phyloP scores from a whole-genome alignment of 352 stramenopile species.

The Phytophthora podocarpi region DNA sequence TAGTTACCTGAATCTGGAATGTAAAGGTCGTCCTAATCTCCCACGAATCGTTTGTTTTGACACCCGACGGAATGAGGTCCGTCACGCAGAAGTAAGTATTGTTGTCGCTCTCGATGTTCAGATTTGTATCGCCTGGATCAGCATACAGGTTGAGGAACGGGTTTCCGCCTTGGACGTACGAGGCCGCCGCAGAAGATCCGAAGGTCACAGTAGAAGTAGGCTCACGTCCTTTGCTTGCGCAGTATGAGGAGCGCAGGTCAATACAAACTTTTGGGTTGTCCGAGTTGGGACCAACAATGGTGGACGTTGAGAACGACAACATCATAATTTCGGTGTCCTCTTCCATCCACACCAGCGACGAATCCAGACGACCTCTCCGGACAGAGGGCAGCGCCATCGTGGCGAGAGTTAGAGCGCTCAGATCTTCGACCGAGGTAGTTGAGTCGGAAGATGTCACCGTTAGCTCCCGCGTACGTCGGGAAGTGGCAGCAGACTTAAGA shows the following conservation, averaged over 20 bases:
- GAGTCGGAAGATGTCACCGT: constrained; percentile 37
- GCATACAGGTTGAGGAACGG: constrained; percentile 77
- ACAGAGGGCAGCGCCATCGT: constrained; percentile 61
- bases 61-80: constrained; percentile 67
- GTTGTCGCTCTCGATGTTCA: constrained; percentile 61
- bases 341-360: constrained; percentile 81
- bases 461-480: constrained; percentile 51
- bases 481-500: constrained; percentile 41
- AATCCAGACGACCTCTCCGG: constrained; percentile 53
- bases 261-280: constrained; percentile 74
- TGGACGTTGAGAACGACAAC: constrained; percentile 81
- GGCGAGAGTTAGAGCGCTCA: constrained; percentile 60
- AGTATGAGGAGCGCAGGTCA: constrained; percentile 60
- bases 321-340: constrained; percentile 64
- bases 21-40: constrained; percentile 71
- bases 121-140: constrained; percentile 51
- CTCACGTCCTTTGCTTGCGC: constrained; percentile 50
- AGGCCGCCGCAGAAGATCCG: constrained; percentile 35
- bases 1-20: constrained; percentile 77
- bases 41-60: constrained; percentile 63
- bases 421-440: constrained; percentile 27
- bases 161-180: constrained; percentile 79
- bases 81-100: constrained; percentile 79
- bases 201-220: constrained; percentile 61
- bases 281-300: constrained; percentile 65